phyloP scores from a whole-genome alignment of 306 rosid species.

The Datisca glomerata region DNA sequence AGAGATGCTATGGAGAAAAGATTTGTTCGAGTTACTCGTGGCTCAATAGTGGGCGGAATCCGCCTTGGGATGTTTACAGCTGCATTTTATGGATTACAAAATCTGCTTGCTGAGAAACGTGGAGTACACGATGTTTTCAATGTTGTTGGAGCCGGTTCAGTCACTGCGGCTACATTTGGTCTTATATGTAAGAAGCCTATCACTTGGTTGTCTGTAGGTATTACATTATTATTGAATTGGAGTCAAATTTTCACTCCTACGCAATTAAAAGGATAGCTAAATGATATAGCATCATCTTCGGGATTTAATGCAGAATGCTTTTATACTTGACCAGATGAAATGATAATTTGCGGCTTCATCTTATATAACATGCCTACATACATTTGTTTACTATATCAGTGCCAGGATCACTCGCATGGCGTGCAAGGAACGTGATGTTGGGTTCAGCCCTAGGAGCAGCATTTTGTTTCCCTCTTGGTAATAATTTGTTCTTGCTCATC shows the following conservation, averaged over 20 bases:
- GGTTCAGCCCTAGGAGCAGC: constrained; percentile 83
- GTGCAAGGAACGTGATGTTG: constrained; percentile 65
- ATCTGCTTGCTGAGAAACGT: constrained; percentile 78
- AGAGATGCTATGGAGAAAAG: constrained; percentile 99
- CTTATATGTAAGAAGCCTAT: constrained; percentile 62
- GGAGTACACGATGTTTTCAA: constrained; percentile 81
- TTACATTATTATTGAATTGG: too few relatives aligned
- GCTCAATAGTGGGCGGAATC: constrained; percentile 82
- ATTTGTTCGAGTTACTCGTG: constrained; percentile 62
- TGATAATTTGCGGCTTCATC: constrained; percentile 2
- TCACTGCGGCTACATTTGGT: constrained; percentile 88
- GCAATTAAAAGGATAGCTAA: too few relatives aligned
- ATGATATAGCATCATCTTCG: too few relatives aligned
- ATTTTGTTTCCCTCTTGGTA: constrained; percentile 90
- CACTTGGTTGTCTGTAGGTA: too few relatives aligned
- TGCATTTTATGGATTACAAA: constrained; percentile 59
- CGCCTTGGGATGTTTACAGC: constrained; percentile 90
- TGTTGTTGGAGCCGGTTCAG: constrained; percentile 90
- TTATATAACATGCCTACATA: constrained; percentile 7
- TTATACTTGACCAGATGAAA: too few relatives aligned
- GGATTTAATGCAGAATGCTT: too few relatives aligned
- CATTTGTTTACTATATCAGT: constrained; percentile 31
- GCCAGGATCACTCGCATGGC: constrained; percentile 88
- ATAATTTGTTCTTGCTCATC: too few relatives aligned
- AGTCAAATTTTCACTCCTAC: too few relatives aligned